Conservation (phyloP, 2,329 filamentous ascomycete species). For the Cordyceps javanica region DNA sequence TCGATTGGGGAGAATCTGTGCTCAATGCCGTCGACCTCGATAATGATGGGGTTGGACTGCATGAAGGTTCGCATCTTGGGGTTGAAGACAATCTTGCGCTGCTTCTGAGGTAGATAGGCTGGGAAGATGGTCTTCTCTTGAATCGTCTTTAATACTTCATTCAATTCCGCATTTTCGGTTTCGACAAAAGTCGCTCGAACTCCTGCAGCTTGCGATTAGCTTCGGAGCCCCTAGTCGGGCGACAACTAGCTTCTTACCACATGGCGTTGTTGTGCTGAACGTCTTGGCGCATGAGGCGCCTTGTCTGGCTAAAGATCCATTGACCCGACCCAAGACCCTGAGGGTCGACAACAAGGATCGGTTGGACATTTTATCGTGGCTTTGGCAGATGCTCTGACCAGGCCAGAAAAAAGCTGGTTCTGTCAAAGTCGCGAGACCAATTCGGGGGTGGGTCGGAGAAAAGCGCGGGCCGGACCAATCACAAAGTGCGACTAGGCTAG, state of each 20-base stretch:
- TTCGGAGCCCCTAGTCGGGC: slow-evolving; percentile 1
- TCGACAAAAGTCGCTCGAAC: slow-evolving; percentile 40
- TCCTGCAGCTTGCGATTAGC: slow-evolving; percentile 20
- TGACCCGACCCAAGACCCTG: not conserved
- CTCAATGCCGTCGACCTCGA: slow-evolving; percentile 52
- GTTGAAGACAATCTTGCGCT: slow-evolving; percentile 49
- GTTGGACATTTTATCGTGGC: slow-evolving; percentile 9
- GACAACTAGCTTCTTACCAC: not conserved
- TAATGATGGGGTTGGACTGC: slow-evolving; percentile 47
- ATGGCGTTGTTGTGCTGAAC: slow-evolving; percentile 8
- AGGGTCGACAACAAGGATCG: slow-evolving; percentile 2
- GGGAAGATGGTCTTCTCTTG: slow-evolving; percentile 57
- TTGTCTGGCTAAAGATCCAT: not conserved
- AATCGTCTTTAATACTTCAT: slow-evolving; percentile 45
- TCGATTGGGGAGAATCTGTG: slow-evolving; percentile 45
- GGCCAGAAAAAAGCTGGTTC: slow-evolving; percentile 15
- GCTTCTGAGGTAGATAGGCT: slow-evolving; percentile 46
- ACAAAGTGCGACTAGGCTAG: slow-evolving; percentile 18
- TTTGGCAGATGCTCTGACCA: not conserved
- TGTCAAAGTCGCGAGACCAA: slow-evolving; percentile 9
- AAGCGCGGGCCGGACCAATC: slow-evolving; percentile 30
- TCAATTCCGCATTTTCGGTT: slow-evolving; percentile 48
- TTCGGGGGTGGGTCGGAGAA: slow-evolving; percentile 22
- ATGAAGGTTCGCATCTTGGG: slow-evolving; percentile 41
- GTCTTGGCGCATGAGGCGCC: not conserved